Base-by-base conservation (phyloP, 257 asterid species). In the Penstemon newberryi region DNA sequence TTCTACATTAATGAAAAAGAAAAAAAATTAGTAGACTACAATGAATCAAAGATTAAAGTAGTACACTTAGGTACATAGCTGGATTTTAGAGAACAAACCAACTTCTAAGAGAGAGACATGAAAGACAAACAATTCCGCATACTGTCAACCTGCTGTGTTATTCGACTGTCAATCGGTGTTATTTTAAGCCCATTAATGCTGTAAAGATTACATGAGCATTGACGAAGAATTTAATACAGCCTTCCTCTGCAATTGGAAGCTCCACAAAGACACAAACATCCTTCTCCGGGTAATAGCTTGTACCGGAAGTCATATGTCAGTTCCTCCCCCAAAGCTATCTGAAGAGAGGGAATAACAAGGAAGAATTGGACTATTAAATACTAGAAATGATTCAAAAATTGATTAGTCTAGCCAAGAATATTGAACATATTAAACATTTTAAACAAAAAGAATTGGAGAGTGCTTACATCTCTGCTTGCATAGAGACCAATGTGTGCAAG, bases 161-260 rank as follows among this genome's bases (percentile, higher is more conserved):
- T 39, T 60, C 58, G 18, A 15, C 18, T 15, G 18, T 15, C 18
- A 15, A 15, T 15, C 18, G 18, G 18, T 15, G 18, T 15, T 15
- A 15, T 15, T 15, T 15, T 15, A 55, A 65, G 8, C 13, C 9
- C 8, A 43, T 7, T 13, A 15, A 15, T 15, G 18, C 18, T 15
- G 18, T 15, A 15, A 15, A 15, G 18, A 15, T 15, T 15, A 15
- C 18, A 15, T 15, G 18, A 15, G 18, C 18, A 15, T 15, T 15
- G 18, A 15, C 18, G 18, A n/a, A 56, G 9, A 53, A 52, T 38
- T 75, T 59, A 91, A 70, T 75, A 81, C 44, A 94, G 95, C 69
- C 95, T 84, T 72, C 99, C 99, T 80, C 90, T 83, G 86, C 99
- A 94, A 74, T 69, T 86, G 37, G 99, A 81, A 77, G 96, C 79